Base-by-base conservation (phyloP, 345 rosid genomes). In the Citropsis articulata region DNA sequence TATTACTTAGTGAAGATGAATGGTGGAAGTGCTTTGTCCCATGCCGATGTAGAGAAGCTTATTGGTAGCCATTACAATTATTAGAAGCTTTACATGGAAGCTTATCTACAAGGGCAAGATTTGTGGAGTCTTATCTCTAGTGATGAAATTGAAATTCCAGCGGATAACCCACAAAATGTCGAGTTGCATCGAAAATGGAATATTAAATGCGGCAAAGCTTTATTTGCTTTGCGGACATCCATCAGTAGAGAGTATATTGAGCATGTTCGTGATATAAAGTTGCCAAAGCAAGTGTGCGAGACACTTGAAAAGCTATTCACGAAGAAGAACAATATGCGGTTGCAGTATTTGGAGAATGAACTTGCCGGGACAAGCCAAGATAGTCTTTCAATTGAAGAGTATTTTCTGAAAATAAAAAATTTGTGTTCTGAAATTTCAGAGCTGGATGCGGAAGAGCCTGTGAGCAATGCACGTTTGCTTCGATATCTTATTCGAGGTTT, bases 41-140 rank as follows among this genome's bases (percentile, higher is more conserved):
- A 33, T 4, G 36, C 5, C 1, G 6, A 6, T 33, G 36, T 33
- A 5, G 36, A 33, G 36, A 33, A 33, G 36, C 36, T 33, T 33
- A 6, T 33, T 33, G 36, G 36, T 33, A 33, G 4, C 36, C 4
- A 33, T 33, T 33, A 33, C 36, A 33, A 33, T 33, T 33, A 33
- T 33, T 33, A 6, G 36, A 33, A 33, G 38, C 40, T 76, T 2
- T 69, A 80, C 9, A 66, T 77, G 61, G 80, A 77, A 36, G 80
- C 74, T 4, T 77, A 69, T n/a, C 80, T 77, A 38, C 31, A 56
- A 77, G 74, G 75, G 2, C 45, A 77, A 3, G 61, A 77, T 22
- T 19, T 69, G 12, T 57, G 75, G 69, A 60, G 73, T 1, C 27
- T 79, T 1, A 60, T 79, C 27, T 9, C 25, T 65, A 27, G 77